Base-by-base conservation (phyloP, 1,284 basidiomycete genomes). In the Cryptococcus sp. region DNA sequence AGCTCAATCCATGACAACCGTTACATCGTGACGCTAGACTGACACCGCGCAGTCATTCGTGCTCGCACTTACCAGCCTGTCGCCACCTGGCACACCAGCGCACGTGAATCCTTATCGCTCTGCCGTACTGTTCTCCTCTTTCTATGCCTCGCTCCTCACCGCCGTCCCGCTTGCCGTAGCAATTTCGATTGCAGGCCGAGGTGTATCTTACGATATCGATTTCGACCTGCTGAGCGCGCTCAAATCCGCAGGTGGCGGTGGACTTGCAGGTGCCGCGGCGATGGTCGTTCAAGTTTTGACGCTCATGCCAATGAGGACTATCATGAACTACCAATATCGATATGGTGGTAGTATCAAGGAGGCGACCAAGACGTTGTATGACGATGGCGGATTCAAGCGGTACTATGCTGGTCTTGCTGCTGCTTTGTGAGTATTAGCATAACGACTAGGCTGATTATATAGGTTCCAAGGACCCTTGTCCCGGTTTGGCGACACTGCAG, bases 231-330 rank as follows among this genome's bases (percentile, higher is more conserved):
- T 80, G 37, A 83, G 84, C 23, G 89, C 92, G 0, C 77, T 93
- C 64, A 88, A 85, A 79, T 84, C 81, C 47, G 92, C 92, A 5
- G 81, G 89, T 0, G 91, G 92, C 8, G 91, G 92, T 37, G 91
- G 91, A 2, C 74, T 93, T 48, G 90, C 89, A 61, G 91, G 91
- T 54, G 91, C 91, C 26, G 64, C 73, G 83, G 91, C 91, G 0
- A 93, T 93, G 91, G 83, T 94, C 8, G 80, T 94, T 3, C 92
- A 94, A 73, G 92, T 95, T 15, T 75, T 92, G 46, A 85, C 86
- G 1, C 82, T 93, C 54, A 93, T 93, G 89, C 64, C 62, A 16
- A 54, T 69, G 44, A 84, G 91, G 23, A 95, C 91, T 1, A 83
- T 92, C 55, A 93, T 94, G 91, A 94, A 94, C 80, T 93, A 90